A percentile compares a stretch with the other conserved stretches of the same genome.
Evolutionary conservation across 2,329 filamentous ascomycete genomes (phyloP).

Genomic region (Aureobasidium lini): DNA sequence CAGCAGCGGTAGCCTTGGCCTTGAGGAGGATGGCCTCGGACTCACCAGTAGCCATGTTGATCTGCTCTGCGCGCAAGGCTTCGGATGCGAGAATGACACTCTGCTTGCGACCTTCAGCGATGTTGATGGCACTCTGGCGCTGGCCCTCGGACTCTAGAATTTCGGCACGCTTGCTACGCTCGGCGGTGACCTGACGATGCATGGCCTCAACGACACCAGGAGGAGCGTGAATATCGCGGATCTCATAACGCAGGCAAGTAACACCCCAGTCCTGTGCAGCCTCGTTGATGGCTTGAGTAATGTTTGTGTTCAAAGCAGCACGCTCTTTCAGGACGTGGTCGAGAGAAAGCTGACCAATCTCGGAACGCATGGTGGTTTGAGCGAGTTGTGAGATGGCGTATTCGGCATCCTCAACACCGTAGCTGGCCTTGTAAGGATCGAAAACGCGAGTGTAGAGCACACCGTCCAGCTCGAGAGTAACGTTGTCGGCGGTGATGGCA

Average conservation of each 20-base stretch:
- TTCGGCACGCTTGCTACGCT: slow-evolving; percentile 94
- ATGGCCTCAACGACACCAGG: slow-evolving; percentile 91
- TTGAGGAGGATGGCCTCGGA: slow-evolving; percentile 86
- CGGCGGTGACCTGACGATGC: slow-evolving; percentile 96
- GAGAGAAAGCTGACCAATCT: slow-evolving; percentile 92
- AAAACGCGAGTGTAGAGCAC: slow-evolving; percentile 94
- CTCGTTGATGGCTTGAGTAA: slow-evolving; percentile 98
- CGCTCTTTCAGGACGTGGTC: slow-evolving; percentile 98
- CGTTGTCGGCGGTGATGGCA: slow-evolving; percentile 97
- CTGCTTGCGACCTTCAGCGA: slow-evolving; percentile 95
- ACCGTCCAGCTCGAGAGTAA: slow-evolving; percentile 91
- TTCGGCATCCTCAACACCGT: slow-evolving; percentile 96
- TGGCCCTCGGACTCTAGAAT: slow-evolving; percentile 97
- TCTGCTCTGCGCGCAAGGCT: slow-evolving; percentile 79
- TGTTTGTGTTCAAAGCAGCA: slow-evolving; percentile 91
- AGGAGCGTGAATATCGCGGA: slow-evolving; percentile 94
- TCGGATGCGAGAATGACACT: slow-evolving; percentile 93
- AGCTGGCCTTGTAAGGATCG: slow-evolving; percentile 97
- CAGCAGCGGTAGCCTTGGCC: slow-evolving; percentile 75
- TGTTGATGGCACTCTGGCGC: slow-evolving; percentile 95
- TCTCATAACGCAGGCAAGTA: slow-evolving; percentile 92
- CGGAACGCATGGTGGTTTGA: slow-evolving; percentile 97
- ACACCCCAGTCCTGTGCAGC: slow-evolving; percentile 96
- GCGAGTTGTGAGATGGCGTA: slow-evolving; percentile 97
- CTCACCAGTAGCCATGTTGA: slow-evolving; percentile 89